Conservation (phyloP, 495 filamentous ascomycete genomes). For the Tuber indicum region DNA sequence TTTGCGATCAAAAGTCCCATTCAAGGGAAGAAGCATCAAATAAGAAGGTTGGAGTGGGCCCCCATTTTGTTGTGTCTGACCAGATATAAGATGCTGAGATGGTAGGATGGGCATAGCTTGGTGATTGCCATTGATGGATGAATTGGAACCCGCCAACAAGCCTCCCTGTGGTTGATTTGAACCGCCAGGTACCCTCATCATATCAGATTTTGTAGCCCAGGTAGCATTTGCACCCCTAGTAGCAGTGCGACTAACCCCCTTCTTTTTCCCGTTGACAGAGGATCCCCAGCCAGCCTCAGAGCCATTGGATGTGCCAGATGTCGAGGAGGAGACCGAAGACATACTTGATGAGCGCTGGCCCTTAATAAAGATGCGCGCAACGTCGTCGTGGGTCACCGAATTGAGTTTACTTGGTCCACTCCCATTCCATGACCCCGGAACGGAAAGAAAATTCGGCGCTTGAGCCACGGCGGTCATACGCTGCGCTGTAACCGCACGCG, state of each 20-base stretch:
- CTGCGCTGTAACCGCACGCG: conserved; percentile 31
- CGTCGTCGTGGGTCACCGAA: conserved; percentile 79
- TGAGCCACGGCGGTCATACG: conserved; percentile 94
- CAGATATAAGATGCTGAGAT: conserved; percentile 57
- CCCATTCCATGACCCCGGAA: conserved; percentile 56
- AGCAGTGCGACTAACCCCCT: conserved; percentile 52
- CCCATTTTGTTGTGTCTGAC: conserved; percentile 54
- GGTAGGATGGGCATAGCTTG: conserved; percentile 66
- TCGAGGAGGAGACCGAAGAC: conserved; percentile 68
- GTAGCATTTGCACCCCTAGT: conserved; percentile 61
- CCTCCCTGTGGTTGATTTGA: conserved; percentile 45
- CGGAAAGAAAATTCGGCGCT: conserved; percentile 78
- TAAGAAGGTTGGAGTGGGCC: conserved; percentile 57
- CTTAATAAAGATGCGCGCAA: conserved; percentile 77
- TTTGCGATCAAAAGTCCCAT: conserved; percentile 93
- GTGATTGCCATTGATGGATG: conserved; percentile 66
- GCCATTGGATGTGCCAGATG: conserved; percentile 58
- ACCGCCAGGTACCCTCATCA: conserved; percentile 46
- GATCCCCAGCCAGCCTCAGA: conserved; percentile 48
- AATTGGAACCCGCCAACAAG: conserved; percentile 52
- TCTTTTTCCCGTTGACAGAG: conserved; percentile 47
- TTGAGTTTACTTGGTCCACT: conserved; percentile 50
- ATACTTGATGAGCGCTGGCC: conserved; percentile 80
- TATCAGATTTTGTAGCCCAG: conserved; percentile 47
- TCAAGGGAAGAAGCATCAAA: conserved; percentile 76